Percentiles rank a stretch among this genome's conserved stretches.
phyloP scores from a whole-genome alignment of 345 rosid genomes.

The Pistacia atlantica region DNA sequence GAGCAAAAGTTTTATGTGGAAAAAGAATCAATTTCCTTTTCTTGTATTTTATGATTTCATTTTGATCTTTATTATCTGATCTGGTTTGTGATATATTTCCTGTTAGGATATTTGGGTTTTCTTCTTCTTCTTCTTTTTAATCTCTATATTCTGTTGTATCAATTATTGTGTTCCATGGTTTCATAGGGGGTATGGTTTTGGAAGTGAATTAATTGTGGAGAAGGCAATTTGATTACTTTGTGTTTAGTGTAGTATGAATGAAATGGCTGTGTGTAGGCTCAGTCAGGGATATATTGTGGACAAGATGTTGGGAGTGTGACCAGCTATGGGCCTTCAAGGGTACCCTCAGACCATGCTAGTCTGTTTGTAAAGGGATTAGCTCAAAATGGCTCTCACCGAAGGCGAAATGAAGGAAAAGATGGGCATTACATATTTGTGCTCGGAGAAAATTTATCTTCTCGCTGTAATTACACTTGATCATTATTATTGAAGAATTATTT shows the following conservation, averaged over 20 bases:
- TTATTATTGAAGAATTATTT: slow-evolving; percentile 34
- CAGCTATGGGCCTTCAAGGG: slow-evolving; percentile 56
- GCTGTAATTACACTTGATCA: slow-evolving; percentile 64
- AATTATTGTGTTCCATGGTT: too few species aligned
- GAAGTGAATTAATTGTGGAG: slow-evolving; percentile 13
- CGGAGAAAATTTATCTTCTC: slow-evolving; percentile 74
- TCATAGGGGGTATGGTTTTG: neutral
- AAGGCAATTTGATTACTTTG: slow-evolving; percentile 33
- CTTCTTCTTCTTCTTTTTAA: too few species aligned
- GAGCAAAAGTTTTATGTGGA: neutral
- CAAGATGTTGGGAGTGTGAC: slow-evolving; percentile 66
- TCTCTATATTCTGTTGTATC: too few species aligned
- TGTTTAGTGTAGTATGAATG: slow-evolving; percentile 47
- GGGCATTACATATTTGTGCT: slow-evolving; percentile 71
- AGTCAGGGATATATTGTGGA: slow-evolving; percentile 56
- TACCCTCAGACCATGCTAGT: slow-evolving; percentile 45
- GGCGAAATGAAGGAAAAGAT: slow-evolving; percentile 80
- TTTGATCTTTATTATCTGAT: too few species aligned
- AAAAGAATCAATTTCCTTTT: too few species aligned
- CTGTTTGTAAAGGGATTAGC: slow-evolving; percentile 57
- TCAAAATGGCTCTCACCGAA: slow-evolving; percentile 59
- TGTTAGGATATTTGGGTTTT: too few species aligned
- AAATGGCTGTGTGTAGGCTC: slow-evolving; percentile 68
- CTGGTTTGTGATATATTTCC: too few species aligned
- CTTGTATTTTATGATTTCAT: too few species aligned